phyloP scores from a whole-genome alignment of 108 stramenopile species.

The Phaeodactylum tricornutum region DNA sequence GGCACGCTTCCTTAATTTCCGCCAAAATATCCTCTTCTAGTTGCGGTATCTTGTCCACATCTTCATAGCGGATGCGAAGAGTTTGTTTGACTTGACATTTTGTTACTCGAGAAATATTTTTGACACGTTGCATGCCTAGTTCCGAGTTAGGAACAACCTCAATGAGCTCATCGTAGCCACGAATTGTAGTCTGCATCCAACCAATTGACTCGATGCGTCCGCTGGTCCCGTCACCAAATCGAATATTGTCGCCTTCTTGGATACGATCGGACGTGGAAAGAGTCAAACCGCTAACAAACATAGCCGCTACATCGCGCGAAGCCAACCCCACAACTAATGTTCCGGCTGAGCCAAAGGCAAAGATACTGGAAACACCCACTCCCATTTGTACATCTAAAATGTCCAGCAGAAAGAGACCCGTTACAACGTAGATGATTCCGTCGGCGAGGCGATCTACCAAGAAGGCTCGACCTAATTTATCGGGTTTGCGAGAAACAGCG shows the following conservation, averaged over 20 bases:
- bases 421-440: too few relatives aligned
- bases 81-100: constrained; percentile 54
- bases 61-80: constrained; percentile 39
- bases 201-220: constrained; percentile 39
- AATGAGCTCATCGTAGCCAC: constrained; percentile 32
- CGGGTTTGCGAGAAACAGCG: too few relatives aligned
- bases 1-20: constrained; percentile 46
- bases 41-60: constrained; percentile 41
- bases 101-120: constrained; percentile 33
- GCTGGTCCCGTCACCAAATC: constrained; percentile 42
- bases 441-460: too few relatives aligned
- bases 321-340: constrained; percentile 13
- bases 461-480: too few relatives aligned
- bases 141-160: constrained; percentile 50
- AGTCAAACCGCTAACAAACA: constrained; percentile 40
- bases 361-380: constrained; percentile 26
- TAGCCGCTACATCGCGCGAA: constrained; percentile 3
- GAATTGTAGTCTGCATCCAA: constrained; percentile 30
- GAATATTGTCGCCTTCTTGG: constrained; percentile 41
- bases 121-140: constrained; percentile 30
- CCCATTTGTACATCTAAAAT: constrained; percentile 37
- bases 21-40: constrained; percentile 35
- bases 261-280: constrained; percentile 42
- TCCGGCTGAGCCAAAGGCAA: constrained; percentile 40
- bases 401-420: too few relatives aligned